Evolutionary conservation across 495 filamentous ascomycete species (phyloP).

Genomic region (Thozetella sp.): DNA sequence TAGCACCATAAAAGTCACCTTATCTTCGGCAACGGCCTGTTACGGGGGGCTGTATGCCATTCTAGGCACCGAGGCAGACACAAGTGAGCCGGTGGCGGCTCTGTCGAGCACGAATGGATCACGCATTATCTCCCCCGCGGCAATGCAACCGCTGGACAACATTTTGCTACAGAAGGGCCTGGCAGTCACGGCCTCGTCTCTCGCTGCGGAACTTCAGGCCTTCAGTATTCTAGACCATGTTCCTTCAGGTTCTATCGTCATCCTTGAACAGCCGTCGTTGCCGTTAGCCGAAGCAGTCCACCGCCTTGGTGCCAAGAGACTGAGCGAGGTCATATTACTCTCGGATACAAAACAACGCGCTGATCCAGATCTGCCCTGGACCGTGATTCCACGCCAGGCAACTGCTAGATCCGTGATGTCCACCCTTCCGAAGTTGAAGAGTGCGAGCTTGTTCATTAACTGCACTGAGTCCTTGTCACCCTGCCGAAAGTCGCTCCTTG

Average conservation of each 20-base stretch:
- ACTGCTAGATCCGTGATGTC: not conserved
- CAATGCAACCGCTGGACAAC: not conserved
- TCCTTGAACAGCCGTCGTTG: not conserved
- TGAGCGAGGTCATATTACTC: not conserved
- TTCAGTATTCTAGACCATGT: not conserved
- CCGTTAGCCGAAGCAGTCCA: not conserved
- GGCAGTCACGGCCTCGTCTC: not conserved
- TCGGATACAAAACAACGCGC: not conserved
- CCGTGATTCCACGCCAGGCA: not conserved
- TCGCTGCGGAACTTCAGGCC: not conserved
- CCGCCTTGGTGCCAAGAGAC: not conserved
- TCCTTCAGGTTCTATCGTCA: not conserved
- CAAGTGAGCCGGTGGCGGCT: not conserved
- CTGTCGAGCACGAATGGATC: not conserved
- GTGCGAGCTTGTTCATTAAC: not conserved
- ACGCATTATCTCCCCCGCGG: not conserved
- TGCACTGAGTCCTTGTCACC: not conserved
- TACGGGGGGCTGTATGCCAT: not conserved
- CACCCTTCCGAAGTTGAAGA: not conserved
- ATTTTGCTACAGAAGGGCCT: not conserved
- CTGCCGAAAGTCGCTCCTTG: not conserved
- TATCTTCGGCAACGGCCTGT: not conserved
- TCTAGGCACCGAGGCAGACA: not conserved
- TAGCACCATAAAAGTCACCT: not conserved
- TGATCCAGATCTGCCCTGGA: not conserved